Conservation (phyloP, 805 yeast genomes). For the Pichia membranifaciens region DNA sequence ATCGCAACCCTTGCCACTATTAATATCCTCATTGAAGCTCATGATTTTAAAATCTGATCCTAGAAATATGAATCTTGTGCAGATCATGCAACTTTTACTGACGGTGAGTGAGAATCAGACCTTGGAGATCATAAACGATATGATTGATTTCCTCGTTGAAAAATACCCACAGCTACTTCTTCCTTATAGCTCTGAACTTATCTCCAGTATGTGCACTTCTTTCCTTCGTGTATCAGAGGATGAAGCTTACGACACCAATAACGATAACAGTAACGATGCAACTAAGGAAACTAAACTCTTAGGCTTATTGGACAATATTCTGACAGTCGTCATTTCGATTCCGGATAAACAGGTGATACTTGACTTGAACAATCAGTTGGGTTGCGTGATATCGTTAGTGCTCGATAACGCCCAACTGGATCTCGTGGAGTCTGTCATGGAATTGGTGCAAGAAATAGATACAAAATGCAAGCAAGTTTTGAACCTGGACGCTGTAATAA, state of each 20-base stretch:
- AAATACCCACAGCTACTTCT: constrained; percentile 78
- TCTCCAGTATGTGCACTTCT: constrained; percentile 60
- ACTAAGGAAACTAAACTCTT: constrained; percentile 65
- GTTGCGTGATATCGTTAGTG: constrained; percentile 65
- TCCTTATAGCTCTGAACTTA: constrained; percentile 78
- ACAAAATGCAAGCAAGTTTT: constrained; percentile 46
- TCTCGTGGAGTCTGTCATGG: constrained; percentile 71
- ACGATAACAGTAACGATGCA: constrained; percentile 42
- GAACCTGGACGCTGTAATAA: constrained; percentile 31
- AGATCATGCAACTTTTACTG: constrained; percentile 68
- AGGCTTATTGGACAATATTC: constrained; percentile 75
- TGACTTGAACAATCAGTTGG: constrained; percentile 44
- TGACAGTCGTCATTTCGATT: constrained; percentile 74
- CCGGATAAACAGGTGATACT: constrained; percentile 63
- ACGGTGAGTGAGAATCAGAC: constrained; percentile 69
- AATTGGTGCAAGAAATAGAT: constrained; percentile 60
- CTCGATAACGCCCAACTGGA: constrained; percentile 62
- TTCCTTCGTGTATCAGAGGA: constrained; percentile 54
- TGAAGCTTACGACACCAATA: constrained; percentile 27
- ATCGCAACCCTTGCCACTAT: constrained; percentile 37
- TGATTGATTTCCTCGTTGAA: constrained; percentile 92
- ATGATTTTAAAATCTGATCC: constrained; percentile 6
- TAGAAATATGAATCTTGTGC: constrained; percentile 8
- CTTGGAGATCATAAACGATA: constrained; percentile 75
- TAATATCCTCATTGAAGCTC: constrained; percentile 11